A percentile compares a stretch with the other conserved stretches of the same genome.
These are phyloP conservation scores for Hemileia vastatrix DNA, from an alignment of 1,284 basidiomycete genomes.

Conservation along the genomic window DNA sequence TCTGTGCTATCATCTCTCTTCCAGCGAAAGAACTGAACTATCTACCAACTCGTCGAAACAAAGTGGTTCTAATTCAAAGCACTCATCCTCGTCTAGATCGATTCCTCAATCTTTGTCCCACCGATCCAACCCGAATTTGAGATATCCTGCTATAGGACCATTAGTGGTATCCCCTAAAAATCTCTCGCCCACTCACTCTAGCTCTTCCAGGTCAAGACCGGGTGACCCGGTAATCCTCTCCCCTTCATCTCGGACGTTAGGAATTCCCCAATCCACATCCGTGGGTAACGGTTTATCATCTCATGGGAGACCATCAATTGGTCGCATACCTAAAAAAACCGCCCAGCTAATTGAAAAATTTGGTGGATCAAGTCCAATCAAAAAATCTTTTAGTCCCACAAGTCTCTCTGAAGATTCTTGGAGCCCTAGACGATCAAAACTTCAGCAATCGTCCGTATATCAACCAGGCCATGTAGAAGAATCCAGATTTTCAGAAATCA, in stretches of 20 bases:
- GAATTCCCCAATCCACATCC: neutral
- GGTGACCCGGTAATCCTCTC: slow-evolving; percentile 1
- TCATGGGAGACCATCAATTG: slow-evolving; percentile 7
- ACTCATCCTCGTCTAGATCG: slow-evolving; percentile 8
- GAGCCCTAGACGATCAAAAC: neutral
- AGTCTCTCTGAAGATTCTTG: neutral
- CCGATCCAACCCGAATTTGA: slow-evolving; percentile 7
- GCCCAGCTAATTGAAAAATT: slow-evolving; percentile 16
- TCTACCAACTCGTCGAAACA: slow-evolving; percentile 14
- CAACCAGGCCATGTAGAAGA: neutral
- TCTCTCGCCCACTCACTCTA: slow-evolving; percentile 1
- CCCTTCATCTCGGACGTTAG: neutral
- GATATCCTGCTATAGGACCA: too few relatives aligned
- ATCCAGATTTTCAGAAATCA: too few relatives aligned
- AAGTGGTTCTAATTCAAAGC: neutral
- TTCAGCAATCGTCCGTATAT: neutral
- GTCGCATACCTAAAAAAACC: slow-evolving; percentile 20
- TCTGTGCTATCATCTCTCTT: too few relatives aligned
- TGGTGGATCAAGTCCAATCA: neutral
- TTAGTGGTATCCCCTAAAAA: too few relatives aligned
- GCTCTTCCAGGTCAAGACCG: slow-evolving; percentile 1
- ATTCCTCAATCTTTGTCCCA: slow-evolving; percentile 1
- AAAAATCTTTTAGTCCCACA: neutral
- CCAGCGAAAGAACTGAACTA: slow-evolving; percentile 22
- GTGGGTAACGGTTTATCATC: neutral